These are phyloP conservation scores for Cercospora sp. DNA, from an alignment of 2,329 filamentous ascomycete species.

Conservation along the genomic window DNA sequence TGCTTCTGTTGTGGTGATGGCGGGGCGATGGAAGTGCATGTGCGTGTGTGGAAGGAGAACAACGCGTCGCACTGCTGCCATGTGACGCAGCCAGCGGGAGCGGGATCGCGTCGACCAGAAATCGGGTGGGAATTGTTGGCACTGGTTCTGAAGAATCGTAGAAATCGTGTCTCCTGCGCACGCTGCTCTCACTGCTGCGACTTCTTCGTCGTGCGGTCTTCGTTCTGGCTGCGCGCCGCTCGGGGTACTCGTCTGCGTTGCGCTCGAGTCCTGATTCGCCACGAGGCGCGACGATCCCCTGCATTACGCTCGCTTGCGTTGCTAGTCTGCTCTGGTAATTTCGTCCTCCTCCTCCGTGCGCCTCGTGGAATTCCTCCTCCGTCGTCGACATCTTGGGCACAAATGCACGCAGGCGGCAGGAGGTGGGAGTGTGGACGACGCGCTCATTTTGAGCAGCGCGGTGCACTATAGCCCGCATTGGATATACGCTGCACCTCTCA, in stretches of 20 bases:
- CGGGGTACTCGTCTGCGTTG: background rate
- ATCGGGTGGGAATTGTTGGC: background rate
- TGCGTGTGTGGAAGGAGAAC: background rate
- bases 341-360: background rate
- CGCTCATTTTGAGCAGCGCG: background rate
- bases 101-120: background rate
- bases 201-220: background rate
- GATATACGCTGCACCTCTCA: background rate
- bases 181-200: slow-evolving; percentile 4
- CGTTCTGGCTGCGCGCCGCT: slow-evolving; percentile 5
- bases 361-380: background rate
- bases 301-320: background rate
- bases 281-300: background rate
- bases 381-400: background rate
- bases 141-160: background rate
- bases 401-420: background rate
- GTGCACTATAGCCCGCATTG: background rate
- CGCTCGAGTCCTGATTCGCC: background rate
- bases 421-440: background rate
- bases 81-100: background rate
- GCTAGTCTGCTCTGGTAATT: background rate
- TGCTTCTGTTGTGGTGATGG: background rate
- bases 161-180: background rate
- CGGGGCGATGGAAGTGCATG: background rate
- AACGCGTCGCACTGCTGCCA: background rate